Evolutionary conservation across 306 rosid species (phyloP), one percentile per base, ranked within the genome.

Genomic region (Lathyrus oleraceus): DNA sequence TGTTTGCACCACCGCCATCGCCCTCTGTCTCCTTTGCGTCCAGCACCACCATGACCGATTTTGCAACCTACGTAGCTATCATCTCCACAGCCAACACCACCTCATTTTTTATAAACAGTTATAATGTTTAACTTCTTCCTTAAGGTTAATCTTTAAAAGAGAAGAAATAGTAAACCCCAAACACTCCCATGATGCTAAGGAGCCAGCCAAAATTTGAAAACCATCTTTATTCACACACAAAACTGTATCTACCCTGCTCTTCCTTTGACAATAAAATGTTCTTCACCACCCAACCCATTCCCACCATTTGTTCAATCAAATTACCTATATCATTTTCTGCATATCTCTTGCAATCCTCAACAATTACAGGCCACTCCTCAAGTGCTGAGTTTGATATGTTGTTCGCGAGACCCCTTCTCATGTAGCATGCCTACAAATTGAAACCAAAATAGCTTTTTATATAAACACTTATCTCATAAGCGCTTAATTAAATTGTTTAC

Each of bases 221-320:
- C 43, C 44, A 71, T 47, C 27, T 78, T 75, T 64, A 88, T 39
- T 88, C 87, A 74, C 66, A 78, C 47, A 85, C 78, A 78, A 85
- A 86, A 65, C 81, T 85, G 83, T 86, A 93, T 51, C 93, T 79
- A 69, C 25, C 61, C 38, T 88, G 93, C 62, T 93, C 96, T 62
- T 65, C 74, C 67, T 79, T 30, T 19, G 87, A 85, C 73, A 93
- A 49, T 20, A 90, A 76, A 71, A 93, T 79, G 76, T 83, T 85
- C 80, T 85, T 86, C 17, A 77, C 79, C 60, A 86, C 79, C 96
- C 96, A 93, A 74, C 96, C 93, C 76, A 45, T 38, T 25, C 63
- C 81, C 54, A 74, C 9, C 83, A 93, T 82, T 62, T 88, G 86
- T 61, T 85, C 87, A 48, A 77, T 62, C 84, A 90, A 79, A 20